A percentile compares a stretch with the other conserved stretches of the same genome.
phyloP scores from a whole-genome alignment of 345 rosid species.

The Eucalyptus grandis region DNA sequence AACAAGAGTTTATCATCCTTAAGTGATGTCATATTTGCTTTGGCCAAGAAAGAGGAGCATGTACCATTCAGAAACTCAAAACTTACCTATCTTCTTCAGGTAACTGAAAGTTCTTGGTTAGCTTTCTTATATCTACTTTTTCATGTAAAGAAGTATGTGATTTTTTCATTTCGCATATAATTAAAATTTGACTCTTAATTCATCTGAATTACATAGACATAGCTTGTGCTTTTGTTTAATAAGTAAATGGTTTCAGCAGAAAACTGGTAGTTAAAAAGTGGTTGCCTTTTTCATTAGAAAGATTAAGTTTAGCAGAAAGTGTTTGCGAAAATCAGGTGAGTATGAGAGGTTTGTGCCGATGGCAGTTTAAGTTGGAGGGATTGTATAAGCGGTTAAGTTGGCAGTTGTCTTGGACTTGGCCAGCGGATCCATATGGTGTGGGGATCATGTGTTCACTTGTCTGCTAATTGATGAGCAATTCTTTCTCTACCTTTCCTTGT shows the following conservation, averaged over 20 bases:
- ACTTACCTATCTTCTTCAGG: conserved; percentile 98
- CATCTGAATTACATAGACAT: neutral
- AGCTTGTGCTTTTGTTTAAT: neutral
- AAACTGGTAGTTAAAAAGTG: neutral
- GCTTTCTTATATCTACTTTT: neutral
- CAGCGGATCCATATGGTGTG: neutral
- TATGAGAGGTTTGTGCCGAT: neutral
- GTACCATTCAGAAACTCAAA: conserved; percentile 92
- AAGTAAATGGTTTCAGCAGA: neutral
- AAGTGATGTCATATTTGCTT: conserved; percentile 82
- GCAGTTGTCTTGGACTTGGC: neutral
- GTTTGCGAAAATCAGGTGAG: neutral
- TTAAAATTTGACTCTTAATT: neutral
- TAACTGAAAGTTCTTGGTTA: conserved; percentile 1
- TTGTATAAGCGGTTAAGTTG: neutral
- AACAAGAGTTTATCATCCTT: conserved; percentile 86
- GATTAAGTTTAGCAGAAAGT: neutral
- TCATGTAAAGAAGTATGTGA: neutral
- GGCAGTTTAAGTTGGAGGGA: neutral
- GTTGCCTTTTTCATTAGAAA: neutral
- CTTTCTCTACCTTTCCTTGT: neutral
- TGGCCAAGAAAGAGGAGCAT: conserved; percentile 93
- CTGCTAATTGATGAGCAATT: neutral
- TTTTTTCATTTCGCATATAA: neutral
- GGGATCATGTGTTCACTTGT: neutral